phyloP scores from a whole-genome alignment of 495 filamentous ascomycete genomes.

The Penicillium pulvis region DNA sequence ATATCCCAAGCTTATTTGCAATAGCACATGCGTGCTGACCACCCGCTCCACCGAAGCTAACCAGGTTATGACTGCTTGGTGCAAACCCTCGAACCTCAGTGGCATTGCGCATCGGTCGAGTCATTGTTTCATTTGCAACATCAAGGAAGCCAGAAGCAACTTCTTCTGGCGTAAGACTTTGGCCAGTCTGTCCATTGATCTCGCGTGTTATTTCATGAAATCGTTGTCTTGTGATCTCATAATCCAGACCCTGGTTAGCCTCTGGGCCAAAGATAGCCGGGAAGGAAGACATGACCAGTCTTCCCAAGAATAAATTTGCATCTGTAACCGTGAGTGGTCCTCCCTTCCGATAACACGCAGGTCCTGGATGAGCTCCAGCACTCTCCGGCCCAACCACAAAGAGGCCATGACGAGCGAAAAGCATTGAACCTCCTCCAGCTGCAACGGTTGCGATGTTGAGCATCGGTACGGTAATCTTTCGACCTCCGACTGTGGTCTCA shows the following conservation, averaged over 20 bases:
- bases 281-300: constrained; percentile 18
- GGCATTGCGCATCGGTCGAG: constrained; percentile 55
- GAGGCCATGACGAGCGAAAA: constrained; percentile 38
- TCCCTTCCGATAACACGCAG: constrained; percentile 26
- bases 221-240: constrained; percentile 6
- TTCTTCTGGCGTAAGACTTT: constrained; percentile 31
- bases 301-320: constrained; percentile 40
- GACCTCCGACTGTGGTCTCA: constrained; percentile 65
- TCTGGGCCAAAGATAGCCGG: constrained; percentile 15
- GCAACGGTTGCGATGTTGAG: constrained; percentile 43
- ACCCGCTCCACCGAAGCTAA: constrained; percentile 82
- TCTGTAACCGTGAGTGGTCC: constrained; percentile 44
- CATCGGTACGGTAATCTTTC: constrained; percentile 35
- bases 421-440: constrained; percentile 43
- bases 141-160: constrained; percentile 39
- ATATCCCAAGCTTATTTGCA: constrained; percentile 80
- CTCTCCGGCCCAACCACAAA: constrained; percentile 42
- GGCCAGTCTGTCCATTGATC: constrained; percentile 9
- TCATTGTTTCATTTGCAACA: constrained; percentile 43
- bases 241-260: constrained; percentile 8
- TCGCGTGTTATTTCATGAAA: constrained; percentile 8
- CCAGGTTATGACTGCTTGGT: constrained; percentile 58
- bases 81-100: constrained; percentile 85
- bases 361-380: constrained; percentile 25
- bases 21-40: constrained; percentile 94